Percentiles rank a stretch among this genome's conserved stretches.
Evolutionary conservation across 2,329 filamentous ascomycete species (phyloP).

Genomic region (Microcyclosporella mali): DNA sequence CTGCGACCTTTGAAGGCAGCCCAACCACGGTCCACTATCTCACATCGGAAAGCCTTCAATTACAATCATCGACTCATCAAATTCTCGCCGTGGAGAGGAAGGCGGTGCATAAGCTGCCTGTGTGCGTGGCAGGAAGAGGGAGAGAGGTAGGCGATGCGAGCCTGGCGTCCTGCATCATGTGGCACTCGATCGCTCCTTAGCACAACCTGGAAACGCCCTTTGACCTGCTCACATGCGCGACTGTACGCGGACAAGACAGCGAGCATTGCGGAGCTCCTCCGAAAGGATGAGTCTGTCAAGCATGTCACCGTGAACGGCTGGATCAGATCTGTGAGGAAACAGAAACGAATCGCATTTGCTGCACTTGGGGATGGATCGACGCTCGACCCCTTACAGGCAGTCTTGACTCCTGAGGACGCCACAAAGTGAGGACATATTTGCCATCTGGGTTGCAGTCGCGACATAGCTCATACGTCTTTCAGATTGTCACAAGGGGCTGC

Average conservation of each 20-base stretch:
- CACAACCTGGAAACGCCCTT: conserved; percentile 5
- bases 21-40: too few relatives aligned
- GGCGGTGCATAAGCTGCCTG: background rate
- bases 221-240: conserved; percentile 14
- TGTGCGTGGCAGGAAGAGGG: background rate
- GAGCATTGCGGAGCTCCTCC: conserved; percentile 23
- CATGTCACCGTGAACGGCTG: conserved; percentile 60
- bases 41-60: too few relatives aligned
- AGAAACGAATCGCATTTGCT: conserved; percentile 78
- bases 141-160: conserved; percentile 18
- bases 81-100: background rate
- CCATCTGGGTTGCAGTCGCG: too few relatives aligned
- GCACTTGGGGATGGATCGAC: conserved; percentile 84
- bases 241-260: conserved; percentile 7
- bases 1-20: too few relatives aligned
- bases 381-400: conserved; percentile 69
- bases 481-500: conserved; percentile 79
- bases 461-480: conserved; percentile 5
- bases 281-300: conserved; percentile 22
- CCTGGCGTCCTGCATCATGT: conserved; percentile 21
- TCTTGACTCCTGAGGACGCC: conserved; percentile 65
- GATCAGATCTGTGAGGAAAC: conserved; percentile 76
- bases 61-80: background rate
- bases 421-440: conserved; percentile 55
- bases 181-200: conserved; percentile 11